A percentile compares a stretch with the other conserved stretches of the same genome.
phyloP scores from a whole-genome alignment of 768 basidiomycete genomes.

The Serpula lacrymans region DNA sequence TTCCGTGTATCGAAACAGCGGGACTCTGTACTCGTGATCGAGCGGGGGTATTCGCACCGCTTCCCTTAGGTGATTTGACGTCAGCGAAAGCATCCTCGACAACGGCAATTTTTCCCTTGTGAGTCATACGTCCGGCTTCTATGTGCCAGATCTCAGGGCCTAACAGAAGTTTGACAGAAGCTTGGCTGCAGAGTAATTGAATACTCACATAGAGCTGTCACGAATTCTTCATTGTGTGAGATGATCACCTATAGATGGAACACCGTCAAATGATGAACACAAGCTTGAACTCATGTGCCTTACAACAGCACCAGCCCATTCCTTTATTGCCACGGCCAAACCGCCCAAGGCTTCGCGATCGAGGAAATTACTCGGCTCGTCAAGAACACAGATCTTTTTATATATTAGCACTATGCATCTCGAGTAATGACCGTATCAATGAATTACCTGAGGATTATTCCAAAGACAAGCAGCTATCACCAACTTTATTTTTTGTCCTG shows the following conservation, averaged over 20 bases:
- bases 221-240: constrained; percentile 92
- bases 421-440: constrained; percentile 2
- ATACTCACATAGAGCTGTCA: constrained; percentile 71
- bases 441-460: constrained; percentile 85
- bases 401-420: constrained; percentile 6
- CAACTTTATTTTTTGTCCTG: constrained; percentile 95
- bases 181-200: constrained; percentile 8
- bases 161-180: constrained; percentile 26
- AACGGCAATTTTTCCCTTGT: constrained; percentile 83
- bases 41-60: constrained; percentile 66
- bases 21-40: constrained; percentile 72
- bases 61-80: constrained; percentile 64
- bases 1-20: constrained; percentile 62
- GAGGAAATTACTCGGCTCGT: constrained; percentile 96
- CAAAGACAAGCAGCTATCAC: constrained; percentile 93
- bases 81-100: constrained; percentile 83
- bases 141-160: constrained; percentile 96
- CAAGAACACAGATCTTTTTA: constrained; percentile 65
- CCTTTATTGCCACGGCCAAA: constrained; percentile 89
- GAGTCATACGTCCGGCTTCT: constrained; percentile 78
- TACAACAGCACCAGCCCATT: constrained; percentile 92
- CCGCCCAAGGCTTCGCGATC: constrained; percentile 95
- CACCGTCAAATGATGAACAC: constrained; percentile 16
- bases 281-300: constrained; percentile 22
- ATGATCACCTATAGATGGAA: constrained; percentile 71